Percentiles rank a stretch among this genome's conserved stretches.
Conservation (phyloP, 495 filamentous ascomycete species). For the Talaromyces thailandensis region DNA sequence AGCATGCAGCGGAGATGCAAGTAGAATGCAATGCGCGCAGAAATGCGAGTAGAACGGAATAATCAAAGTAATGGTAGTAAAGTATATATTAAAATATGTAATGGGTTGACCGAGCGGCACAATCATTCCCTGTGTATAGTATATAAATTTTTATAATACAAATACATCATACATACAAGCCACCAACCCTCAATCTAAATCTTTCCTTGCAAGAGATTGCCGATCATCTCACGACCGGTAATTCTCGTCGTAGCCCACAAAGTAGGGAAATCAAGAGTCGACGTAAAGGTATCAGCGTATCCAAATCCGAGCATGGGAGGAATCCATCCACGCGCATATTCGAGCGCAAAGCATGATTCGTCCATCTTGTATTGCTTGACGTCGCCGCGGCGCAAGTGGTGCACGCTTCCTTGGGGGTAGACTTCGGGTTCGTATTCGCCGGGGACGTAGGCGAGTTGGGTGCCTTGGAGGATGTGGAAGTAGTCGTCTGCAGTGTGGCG, state of each 20-base stretch:
- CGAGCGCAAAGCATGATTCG: constrained; percentile 71
- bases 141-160: background rate
- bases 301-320: constrained; percentile 85
- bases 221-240: constrained; percentile 64
- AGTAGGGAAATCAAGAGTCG: constrained; percentile 69
- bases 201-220: constrained; percentile 62
- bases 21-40: background rate
- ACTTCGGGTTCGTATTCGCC: constrained; percentile 62
- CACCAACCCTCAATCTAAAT: constrained; percentile 36
- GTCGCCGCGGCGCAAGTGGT: constrained; percentile 65
- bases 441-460: constrained; percentile 62
- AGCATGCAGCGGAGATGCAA: background rate
- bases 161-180: background rate
- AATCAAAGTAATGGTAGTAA: background rate
- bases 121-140: constrained; percentile 4
- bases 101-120: background rate
- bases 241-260: constrained; percentile 65
- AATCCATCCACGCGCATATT: constrained; percentile 86
- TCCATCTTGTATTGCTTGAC: constrained; percentile 86
- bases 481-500: constrained; percentile 87
- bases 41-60: background rate
- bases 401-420: constrained; percentile 66
- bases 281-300: constrained; percentile 67
- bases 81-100: constrained; percentile 2
- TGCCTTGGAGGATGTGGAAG: constrained; percentile 78